Conservation (phyloP, 2,329 filamentous ascomycete species). For the Alternaria alternata region DNA sequence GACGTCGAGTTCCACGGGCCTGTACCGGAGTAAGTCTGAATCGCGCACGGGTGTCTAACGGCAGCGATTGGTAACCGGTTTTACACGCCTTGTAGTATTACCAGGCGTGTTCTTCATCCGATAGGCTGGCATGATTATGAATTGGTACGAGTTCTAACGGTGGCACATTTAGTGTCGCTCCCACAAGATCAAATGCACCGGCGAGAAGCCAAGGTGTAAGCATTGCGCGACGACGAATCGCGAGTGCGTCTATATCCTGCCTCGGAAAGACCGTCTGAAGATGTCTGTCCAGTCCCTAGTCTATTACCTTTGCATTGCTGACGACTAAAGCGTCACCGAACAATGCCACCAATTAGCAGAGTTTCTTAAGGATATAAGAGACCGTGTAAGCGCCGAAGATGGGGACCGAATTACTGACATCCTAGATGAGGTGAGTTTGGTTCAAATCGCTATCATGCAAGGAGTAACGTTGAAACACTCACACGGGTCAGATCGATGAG, state of each 20-base stretch:
- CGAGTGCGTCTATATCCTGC: constrained; percentile 51
- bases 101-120: not conserved
- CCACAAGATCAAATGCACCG: constrained; percentile 54
- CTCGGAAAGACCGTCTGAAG: constrained; percentile 50
- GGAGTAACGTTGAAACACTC: constrained; percentile 3
- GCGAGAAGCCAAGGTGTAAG: constrained; percentile 47
- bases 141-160: constrained; percentile 20
- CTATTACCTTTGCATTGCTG: constrained; percentile 8
- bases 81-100: not conserved
- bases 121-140: constrained; percentile 5
- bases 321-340: constrained; percentile 37
- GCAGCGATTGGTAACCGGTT: not conserved
- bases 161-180: constrained; percentile 43
- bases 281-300: constrained; percentile 31
- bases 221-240: constrained; percentile 46
- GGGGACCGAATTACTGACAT: constrained; percentile 32
- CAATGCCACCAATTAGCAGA: constrained; percentile 40
- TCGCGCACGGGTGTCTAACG: constrained; percentile 2
- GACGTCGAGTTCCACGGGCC: constrained; percentile 37
- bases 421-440: constrained; percentile 30
- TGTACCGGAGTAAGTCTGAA: constrained; percentile 38
- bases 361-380: constrained; percentile 29
- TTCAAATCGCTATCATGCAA: not conserved
- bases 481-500: constrained; percentile 35
- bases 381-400: constrained; percentile 30